Evolutionary conservation across 2,329 filamentous ascomycete species (phyloP).

Genomic region (Cladophialophora yegresii): DNA sequence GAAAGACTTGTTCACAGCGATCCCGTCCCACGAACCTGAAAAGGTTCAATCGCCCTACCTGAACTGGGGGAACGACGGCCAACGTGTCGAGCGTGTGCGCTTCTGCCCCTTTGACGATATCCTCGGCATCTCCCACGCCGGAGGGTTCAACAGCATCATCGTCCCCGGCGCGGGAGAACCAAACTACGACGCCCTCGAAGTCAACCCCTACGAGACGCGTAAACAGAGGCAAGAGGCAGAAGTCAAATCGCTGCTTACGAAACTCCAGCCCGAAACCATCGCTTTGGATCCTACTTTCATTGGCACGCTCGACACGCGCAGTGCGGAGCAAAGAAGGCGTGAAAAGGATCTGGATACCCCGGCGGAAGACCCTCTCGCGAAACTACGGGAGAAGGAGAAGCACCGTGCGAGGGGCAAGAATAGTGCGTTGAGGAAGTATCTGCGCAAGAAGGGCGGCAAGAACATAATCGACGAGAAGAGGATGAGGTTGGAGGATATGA

Average conservation of each 20-base stretch:
- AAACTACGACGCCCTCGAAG: conserved; percentile 91
- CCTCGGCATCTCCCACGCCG: conserved; percentile 78
- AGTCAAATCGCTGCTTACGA: conserved; percentile 86
- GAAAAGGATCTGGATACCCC: conserved; percentile 79
- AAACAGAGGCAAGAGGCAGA: conserved; percentile 93
- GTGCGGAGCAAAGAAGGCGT: conserved; percentile 71
- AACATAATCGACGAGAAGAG: conserved; percentile 97
- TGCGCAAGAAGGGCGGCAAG: conserved; percentile 87
- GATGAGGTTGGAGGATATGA: conserved; percentile 79
- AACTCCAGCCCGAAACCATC: conserved; percentile 96
- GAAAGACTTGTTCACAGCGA: conserved; percentile 83
- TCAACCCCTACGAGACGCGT: conserved; percentile 90
- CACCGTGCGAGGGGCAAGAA: conserved; percentile 89
- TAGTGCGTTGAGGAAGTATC: conserved; percentile 79
- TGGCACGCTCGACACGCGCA: conserved; percentile 80
- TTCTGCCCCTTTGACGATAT: conserved; percentile 98
- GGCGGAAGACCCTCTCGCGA: conserved; percentile 59
- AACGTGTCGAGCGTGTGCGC: conserved; percentile 73
- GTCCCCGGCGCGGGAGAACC: conserved; percentile 94
- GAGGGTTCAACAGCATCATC: conserved; percentile 85
- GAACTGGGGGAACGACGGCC: conserved; percentile 78
- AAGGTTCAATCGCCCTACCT: conserved; percentile 90
- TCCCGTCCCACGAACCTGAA: conserved; percentile 67
- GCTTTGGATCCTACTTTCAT: conserved; percentile 89
- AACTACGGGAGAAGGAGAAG: conserved; percentile 50